Base-by-base conservation (phyloP, 192 early-diverging fungal genomes). In the Backusella australiensis region DNA sequence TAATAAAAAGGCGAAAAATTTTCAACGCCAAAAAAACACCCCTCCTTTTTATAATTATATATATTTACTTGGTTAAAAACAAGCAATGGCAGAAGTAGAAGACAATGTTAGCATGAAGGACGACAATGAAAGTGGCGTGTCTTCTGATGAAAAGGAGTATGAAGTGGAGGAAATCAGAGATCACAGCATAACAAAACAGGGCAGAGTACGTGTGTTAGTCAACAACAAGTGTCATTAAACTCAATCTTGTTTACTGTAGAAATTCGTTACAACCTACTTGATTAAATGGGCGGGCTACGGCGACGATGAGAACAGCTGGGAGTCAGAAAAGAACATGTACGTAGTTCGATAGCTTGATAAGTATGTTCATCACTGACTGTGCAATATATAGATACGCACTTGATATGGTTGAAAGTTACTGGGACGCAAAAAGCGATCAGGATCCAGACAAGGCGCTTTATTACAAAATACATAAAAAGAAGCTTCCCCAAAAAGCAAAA, bases 241-340 rank as follows among this genome's bases (percentile, higher is more conserved):
- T 41, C 21, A 9, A 19, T 34, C 21, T 23, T 32, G 15, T 9
- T n/a, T n/a, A 49, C 19, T n/a, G 6, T n/a, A 67, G 39, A 6
- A 34, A 17, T 67, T 67, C 21, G 29, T 44, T 63, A 63, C 56
- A 63, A 29, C 56, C 21, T 75, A 75, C 19, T 34, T 21, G 12
- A 75, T 75, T n/a, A 75, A 75, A 75, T 75, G 74, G 74, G 5
- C 42, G 0, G 67, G 67, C 11, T 75, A 75, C 9, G 32, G 4
- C 12, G 65, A 67, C 1, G 12, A 23, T 4, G 74, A 75, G 11
- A 75, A 75, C 29, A 75, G 41, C 4, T 75, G 74, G 74, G 74
- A 75, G 21, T 34, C 44, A 6, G 63, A 44, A 67, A 26, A 46
- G 4, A 44, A 75, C 32, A 65, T 75, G 74, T 75, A 75, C 49